These are phyloP conservation scores for Claviceps sp. DNA, from an alignment of 2,329 filamentous ascomycete genomes.

Conservation along the genomic window DNA sequence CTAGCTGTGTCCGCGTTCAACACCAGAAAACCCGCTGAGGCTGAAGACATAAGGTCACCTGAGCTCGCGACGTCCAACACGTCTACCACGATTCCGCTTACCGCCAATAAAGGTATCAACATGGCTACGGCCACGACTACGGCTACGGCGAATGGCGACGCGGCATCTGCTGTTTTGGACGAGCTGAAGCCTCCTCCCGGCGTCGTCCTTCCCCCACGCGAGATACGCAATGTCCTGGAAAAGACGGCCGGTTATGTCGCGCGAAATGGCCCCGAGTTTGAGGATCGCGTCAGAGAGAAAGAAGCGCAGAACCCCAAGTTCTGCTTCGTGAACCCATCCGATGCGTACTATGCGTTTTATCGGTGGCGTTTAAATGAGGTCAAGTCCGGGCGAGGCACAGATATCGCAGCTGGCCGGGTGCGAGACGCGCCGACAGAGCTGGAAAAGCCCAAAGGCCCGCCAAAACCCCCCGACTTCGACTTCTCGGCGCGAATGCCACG, in stretches of 20 bases:
- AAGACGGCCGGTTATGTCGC: slow-evolving; percentile 91
- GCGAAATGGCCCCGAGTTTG: slow-evolving; percentile 53
- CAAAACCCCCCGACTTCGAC: slow-evolving; percentile 72
- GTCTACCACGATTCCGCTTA: slow-evolving; percentile 1
- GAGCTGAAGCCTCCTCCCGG: slow-evolving; percentile 68
- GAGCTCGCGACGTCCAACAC: background rate
- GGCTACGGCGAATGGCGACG: slow-evolving; percentile 36
- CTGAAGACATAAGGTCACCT: background rate
- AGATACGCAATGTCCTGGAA: slow-evolving; percentile 74
- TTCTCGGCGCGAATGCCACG: slow-evolving; percentile 96
- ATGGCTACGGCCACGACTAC: slow-evolving; percentile 18
- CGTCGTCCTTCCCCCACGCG: slow-evolving; percentile 77
- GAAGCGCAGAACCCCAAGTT: slow-evolving; percentile 80
- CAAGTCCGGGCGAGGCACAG: slow-evolving; percentile 67
- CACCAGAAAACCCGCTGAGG: background rate
- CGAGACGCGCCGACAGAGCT: slow-evolving; percentile 44
- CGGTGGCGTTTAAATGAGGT: slow-evolving; percentile 83
- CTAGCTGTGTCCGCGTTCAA: background rate
- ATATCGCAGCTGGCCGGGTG: slow-evolving; percentile 60
- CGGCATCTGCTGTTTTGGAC: slow-evolving; percentile 40
- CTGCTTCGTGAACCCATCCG: slow-evolving; percentile 66
- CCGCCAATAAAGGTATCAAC: slow-evolving; percentile 5
- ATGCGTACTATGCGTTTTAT: slow-evolving; percentile 83
- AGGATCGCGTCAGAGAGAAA: slow-evolving; percentile 76
- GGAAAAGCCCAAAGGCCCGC: slow-evolving; percentile 65